These are phyloP conservation scores for Lactuca saligna DNA, from an alignment of 129 eudicot genomes.

Conservation along the genomic window DNA sequence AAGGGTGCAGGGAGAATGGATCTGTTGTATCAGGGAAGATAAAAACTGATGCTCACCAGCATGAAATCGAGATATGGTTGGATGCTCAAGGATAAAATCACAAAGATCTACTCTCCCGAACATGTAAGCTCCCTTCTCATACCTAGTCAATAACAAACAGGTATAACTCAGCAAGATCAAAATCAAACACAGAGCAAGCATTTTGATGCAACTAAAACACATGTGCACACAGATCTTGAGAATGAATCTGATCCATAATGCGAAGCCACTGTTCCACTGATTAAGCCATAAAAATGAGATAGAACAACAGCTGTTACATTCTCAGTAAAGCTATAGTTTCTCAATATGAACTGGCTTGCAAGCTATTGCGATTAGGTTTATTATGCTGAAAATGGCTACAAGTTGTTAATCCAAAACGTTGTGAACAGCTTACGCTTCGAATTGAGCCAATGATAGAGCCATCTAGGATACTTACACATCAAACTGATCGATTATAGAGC, in stretches of 20 bases:
- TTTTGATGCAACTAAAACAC: not conserved
- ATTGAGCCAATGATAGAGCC: not conserved
- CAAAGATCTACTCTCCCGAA: constrained; percentile 95
- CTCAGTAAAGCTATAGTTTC: not conserved
- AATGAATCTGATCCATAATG: not conserved
- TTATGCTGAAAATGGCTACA: not conserved
- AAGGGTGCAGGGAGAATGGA: not conserved
- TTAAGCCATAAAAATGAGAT: not conserved
- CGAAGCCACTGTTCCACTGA: not conserved
- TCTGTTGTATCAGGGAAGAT: not conserved
- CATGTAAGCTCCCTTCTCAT: constrained; percentile 98
- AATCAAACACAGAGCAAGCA: not conserved
- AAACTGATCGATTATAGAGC: constrained; percentile 71
- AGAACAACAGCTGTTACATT: not conserved
- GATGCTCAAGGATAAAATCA: constrained; percentile 93
- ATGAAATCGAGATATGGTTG: constrained; percentile 93
- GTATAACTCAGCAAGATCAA: constrained; percentile 1
- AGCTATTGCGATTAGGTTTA: not conserved
- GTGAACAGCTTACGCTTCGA: constrained; percentile 1
- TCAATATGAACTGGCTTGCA: not conserved
- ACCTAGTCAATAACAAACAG: constrained; percentile 33
- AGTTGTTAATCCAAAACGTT: not conserved
- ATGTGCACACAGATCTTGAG: not conserved
- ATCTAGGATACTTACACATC: constrained; percentile 55
- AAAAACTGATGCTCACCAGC: constrained; percentile 55